phyloP scores from a whole-genome alignment of 2,329 filamentous ascomycete genomes.

The Arthrinium phaeospermum region DNA sequence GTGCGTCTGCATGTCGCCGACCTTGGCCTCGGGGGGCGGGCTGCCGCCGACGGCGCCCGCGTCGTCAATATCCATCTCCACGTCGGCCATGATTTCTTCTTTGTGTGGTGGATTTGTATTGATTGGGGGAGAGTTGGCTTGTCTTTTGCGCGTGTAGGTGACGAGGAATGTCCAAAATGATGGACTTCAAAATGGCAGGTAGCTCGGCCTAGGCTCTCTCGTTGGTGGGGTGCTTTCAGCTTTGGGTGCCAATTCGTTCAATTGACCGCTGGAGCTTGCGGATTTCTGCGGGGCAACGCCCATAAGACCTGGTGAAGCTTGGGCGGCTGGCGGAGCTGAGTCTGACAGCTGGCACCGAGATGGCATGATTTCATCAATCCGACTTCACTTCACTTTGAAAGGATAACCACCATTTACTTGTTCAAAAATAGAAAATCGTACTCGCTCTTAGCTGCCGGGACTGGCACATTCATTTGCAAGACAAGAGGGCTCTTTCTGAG shows the following conservation, averaged over 20 bases:
- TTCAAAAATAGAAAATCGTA: too few relatives aligned
- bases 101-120: background rate
- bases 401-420: too few relatives aligned
- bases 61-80: conserved; percentile 66
- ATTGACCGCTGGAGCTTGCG: conserved; percentile 7
- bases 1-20: conserved; percentile 73
- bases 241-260: conserved; percentile 7
- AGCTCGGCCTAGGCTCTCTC: background rate
- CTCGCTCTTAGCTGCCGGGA: too few relatives aligned
- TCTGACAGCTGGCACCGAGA: background rate
- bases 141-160: background rate
- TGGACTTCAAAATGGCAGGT: background rate
- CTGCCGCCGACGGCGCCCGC: conserved; percentile 37
- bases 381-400: background rate
- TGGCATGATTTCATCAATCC: background rate
- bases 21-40: conserved; percentile 50
- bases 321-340: background rate
- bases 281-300: background rate
- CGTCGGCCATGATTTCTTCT: conserved; percentile 52
- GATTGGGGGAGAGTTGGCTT: background rate
- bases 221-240: conserved; percentile 9
- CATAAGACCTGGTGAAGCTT: background rate
- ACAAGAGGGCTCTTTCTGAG: too few relatives aligned
- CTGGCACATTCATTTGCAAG: too few relatives aligned
- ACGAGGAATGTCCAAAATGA: background rate